Base-by-base conservation (phyloP, 331 rosid species). In the Acacia concinna region DNA sequence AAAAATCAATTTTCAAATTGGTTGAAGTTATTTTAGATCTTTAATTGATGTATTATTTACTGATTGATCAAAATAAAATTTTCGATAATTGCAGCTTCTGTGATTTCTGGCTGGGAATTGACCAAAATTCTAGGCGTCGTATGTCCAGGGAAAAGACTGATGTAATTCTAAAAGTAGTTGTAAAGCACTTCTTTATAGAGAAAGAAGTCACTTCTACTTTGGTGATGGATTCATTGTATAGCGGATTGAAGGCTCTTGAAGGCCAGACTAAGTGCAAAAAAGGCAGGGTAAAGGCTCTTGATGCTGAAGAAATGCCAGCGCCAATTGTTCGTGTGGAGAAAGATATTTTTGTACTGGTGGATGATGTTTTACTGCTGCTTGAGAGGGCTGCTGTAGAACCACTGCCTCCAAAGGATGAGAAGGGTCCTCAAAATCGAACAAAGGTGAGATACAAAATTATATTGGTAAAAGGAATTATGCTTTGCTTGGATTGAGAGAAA, bases 361-460 rank as follows among this genome's bases (percentile, higher is more conserved):
- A 93, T 89, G 99, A 96, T 89, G 97, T 96, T 60, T 86, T 96
- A 44, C 65, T 81, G 54, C 87, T 96, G 77, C 98, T 96, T 82
- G 95, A 93, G 89, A 93, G 99, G 87, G 99, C 98, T 81, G 93
- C 98, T 64, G 25, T 89, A 76, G 99, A 96, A 80, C 98, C 98
- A 68, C 88, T 96, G 79, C 98, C 99, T 82, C 99, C 99, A 0
- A 96, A 96, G 88, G 99, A 96, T 78, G 99, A 96, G 90, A 96
- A 96, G 85, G 99, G 98, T 84, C 98, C 98, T 74, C 99, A 96
- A 82, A 96, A 96, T 81, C 98, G 98, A 43, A 96, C 97, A 8
- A 96, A 96, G 97, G 99, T 93, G 80, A 78, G 93, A 72, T 52
- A 38, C 37, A 31, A 69, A 78, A 81, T 64, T 49, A 47, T 70